phyloP scores from a whole-genome alignment of 2,329 filamentous ascomycete genomes.

The Gaeumannomyces tritici region DNA sequence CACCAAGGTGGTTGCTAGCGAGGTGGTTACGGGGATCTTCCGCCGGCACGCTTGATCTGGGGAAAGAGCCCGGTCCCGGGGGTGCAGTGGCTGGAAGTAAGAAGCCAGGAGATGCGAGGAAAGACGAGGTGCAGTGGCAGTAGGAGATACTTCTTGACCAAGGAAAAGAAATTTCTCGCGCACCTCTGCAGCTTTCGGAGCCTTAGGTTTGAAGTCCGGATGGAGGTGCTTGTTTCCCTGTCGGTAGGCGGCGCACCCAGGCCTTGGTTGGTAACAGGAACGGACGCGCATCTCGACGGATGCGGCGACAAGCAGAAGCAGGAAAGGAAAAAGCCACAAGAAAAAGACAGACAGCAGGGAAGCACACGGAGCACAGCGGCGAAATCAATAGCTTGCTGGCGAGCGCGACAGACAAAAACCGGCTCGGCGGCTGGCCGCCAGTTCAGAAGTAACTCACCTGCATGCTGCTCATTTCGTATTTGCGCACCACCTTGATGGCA shows the following conservation, averaged over 20 bases:
- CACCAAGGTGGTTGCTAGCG: not conserved
- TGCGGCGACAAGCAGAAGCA: conserved; percentile 12
- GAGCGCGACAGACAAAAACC: not conserved
- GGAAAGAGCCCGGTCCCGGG: conserved; percentile 4
- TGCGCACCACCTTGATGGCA: conserved; percentile 97
- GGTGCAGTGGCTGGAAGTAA: conserved; percentile 5
- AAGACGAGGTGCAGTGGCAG: conserved; percentile 10
- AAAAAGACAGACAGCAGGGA: not conserved
- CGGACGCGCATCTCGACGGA: conserved; percentile 13
- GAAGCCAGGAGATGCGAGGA: conserved; percentile 13
- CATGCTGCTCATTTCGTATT: conserved; percentile 97
- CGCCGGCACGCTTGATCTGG: conserved; percentile 11
- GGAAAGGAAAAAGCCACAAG: conserved; percentile 6
- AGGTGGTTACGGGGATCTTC: not conserved
- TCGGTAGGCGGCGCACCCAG: conserved; percentile 17
- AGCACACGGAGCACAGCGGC: not conserved
- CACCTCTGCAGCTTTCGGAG: conserved; percentile 96
- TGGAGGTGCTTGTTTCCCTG: conserved; percentile 91
- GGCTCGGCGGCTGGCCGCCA: not conserved
- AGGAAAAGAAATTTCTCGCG: conserved; percentile 44
- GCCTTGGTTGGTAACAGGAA: conserved; percentile 40
- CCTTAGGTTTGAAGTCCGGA: conserved; percentile 84
- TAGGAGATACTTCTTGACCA: conserved; percentile 7
- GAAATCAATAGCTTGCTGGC: not conserved
- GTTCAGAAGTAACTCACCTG: conserved; percentile 62